A percentile compares a stretch with the other conserved stretches of the same genome.
Evolutionary conservation across 139 green algal genomes (phyloP).

Genomic region (Asterochloris sp.): DNA sequence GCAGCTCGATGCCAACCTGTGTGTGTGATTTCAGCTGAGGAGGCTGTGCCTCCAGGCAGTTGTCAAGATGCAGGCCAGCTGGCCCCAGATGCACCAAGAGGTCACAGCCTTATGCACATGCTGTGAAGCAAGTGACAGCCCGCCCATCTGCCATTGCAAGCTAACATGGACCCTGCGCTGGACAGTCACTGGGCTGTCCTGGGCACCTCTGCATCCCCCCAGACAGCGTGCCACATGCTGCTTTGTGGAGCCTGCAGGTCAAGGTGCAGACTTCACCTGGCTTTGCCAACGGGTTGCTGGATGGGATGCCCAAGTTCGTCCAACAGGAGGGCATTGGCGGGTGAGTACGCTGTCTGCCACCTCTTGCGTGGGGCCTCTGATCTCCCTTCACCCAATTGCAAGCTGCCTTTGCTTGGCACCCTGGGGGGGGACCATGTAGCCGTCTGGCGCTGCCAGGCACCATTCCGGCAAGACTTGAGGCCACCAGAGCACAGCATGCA

Average conservation of each 20-base stretch:
- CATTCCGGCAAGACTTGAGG: too few species aligned
- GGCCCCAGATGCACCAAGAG: too few species aligned
- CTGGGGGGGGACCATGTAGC: too few species aligned
- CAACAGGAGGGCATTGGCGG: slow-evolving; percentile 48
- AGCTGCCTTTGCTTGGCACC: too few species aligned
- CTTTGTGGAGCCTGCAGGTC: slow-evolving; percentile 48
- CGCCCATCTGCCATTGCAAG: neutral
- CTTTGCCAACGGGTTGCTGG: slow-evolving; percentile 75
- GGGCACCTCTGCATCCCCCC: neutral
- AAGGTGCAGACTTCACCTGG: slow-evolving; percentile 91
- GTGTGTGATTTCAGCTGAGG: neutral
- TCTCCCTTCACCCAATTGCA: too few species aligned
- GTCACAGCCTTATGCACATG: too few species aligned
- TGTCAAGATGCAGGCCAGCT: too few species aligned
- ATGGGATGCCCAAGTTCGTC: slow-evolving; percentile 88
- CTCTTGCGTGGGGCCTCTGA: neutral
- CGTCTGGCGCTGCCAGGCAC: too few species aligned
- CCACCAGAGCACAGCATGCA: too few species aligned
- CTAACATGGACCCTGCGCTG: neutral
- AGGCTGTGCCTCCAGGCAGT: too few species aligned
- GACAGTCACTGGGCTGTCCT: neutral
- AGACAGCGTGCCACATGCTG: neutral
- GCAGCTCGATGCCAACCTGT: too few species aligned
- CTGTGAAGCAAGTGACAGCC: neutral
- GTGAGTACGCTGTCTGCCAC: neutral